Percentiles rank a stretch among this genome's conserved stretches.
phyloP scores from a whole-genome alignment of 2,329 filamentous ascomycete species.

The Magnaporthiopsis incrustans region DNA sequence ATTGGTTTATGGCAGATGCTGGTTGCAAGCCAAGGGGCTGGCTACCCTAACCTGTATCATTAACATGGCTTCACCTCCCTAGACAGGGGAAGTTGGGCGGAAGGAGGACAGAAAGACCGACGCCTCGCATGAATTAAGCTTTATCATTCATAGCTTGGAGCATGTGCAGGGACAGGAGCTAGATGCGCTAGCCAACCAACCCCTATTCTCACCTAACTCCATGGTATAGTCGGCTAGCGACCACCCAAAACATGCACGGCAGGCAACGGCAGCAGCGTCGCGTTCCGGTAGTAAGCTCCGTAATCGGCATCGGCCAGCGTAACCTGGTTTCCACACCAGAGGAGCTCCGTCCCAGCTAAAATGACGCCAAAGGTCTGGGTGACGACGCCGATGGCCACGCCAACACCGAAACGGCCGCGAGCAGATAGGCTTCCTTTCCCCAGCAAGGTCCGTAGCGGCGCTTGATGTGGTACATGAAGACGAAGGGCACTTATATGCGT shows the following conservation, averaged over 20 bases:
- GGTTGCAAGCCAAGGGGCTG: no score
- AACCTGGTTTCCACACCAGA: conserved; percentile 41
- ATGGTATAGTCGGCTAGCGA: conserved; percentile 12
- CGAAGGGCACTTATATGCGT: conserved; percentile 27
- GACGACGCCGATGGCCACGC: conserved; percentile 32
- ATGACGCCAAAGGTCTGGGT: conserved; percentile 35
- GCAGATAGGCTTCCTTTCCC: conserved; percentile 36
- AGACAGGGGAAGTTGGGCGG: no score
- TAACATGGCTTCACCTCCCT: no score
- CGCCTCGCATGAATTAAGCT: no score
- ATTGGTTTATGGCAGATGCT: neutral
- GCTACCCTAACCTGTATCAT: no score
- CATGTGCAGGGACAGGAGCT: no score
- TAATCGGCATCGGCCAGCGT: conserved; percentile 23
- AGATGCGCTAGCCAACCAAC: no score
- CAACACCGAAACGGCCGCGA: conserved; percentile 33
- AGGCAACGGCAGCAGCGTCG: conserved; percentile 21
- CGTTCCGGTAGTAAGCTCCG: conserved; percentile 14
- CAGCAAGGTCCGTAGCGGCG: conserved; percentile 32
- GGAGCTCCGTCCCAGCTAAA: conserved; percentile 27
- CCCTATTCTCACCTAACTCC: neutral
- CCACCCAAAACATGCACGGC: conserved; percentile 25
- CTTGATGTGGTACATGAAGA: conserved; percentile 36
- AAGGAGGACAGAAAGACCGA: no score
- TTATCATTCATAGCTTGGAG: no score